Conservation (phyloP, 768 basidiomycete species). For the Lactarius sanguifluus region DNA sequence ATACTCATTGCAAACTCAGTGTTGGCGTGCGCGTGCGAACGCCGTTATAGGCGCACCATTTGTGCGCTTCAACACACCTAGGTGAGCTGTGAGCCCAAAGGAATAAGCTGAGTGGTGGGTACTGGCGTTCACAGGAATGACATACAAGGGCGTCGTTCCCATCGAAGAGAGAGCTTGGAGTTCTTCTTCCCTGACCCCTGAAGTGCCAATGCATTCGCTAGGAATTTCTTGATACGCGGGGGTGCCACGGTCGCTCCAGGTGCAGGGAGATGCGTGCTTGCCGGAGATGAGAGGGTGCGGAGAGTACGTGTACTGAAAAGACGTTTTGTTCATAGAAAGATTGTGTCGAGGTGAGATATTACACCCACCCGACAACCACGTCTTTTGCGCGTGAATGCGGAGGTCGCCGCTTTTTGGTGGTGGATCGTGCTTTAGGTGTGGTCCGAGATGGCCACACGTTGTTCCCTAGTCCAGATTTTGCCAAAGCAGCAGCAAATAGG, state of each 20-base stretch:
- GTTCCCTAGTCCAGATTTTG: conserved; percentile 10
- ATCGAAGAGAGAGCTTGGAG: conserved; percentile 12
- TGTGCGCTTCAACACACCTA: conserved; percentile 25
- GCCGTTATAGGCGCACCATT: conserved; percentile 21
- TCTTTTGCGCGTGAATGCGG: conserved; percentile 22
- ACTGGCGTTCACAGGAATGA: background rate
- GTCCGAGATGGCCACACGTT: background rate
- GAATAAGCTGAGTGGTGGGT: background rate
- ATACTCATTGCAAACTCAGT: background rate
- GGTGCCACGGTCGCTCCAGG: conserved; percentile 16
- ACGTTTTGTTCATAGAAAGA: conserved; percentile 18
- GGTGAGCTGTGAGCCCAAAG: conserved; percentile 8
- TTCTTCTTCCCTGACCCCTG: conserved; percentile 1
- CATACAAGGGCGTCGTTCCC: conserved; percentile 30
- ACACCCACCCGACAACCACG: conserved; percentile 28
- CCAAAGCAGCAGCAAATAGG: conserved; percentile 24
- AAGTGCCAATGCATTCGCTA: conserved; percentile 16
- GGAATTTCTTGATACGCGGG: conserved; percentile 23
- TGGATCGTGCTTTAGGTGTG: conserved; percentile 13
- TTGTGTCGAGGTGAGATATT: background rate
- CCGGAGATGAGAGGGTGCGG: conserved; percentile 26
- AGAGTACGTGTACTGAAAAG: conserved; percentile 23
- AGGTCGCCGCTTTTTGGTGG: conserved; percentile 6
- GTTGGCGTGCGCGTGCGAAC: conserved; percentile 19
- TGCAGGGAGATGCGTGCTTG: background rate